These are phyloP conservation scores for Kickxella alabastrina DNA, from an alignment of 192 early-diverging fungal species.

Conservation along the genomic window DNA sequence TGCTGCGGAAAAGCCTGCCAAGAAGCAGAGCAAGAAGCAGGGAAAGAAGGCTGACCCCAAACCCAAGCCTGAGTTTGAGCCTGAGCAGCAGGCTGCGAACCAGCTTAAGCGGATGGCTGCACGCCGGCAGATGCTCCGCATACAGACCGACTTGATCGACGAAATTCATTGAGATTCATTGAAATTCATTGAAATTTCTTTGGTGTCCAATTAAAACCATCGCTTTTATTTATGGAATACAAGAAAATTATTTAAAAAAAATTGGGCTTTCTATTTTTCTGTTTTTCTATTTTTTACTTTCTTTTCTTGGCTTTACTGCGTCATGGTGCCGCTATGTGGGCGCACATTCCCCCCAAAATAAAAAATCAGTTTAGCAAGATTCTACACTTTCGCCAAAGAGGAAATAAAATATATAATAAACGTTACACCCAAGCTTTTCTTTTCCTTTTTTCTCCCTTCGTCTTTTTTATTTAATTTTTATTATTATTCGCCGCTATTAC, in stretches of 20 bases:
- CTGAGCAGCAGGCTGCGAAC: background rate
- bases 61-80: background rate
- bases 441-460: background rate
- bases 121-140: conserved; percentile 29
- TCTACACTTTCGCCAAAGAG: too few relatives aligned
- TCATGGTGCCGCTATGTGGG: too few relatives aligned
- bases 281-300: background rate
- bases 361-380: too few relatives aligned
- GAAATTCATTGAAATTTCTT: too few relatives aligned
- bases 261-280: background rate
- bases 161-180: background rate
- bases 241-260: too few relatives aligned
- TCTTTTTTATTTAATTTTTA: background rate
- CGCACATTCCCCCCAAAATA: too few relatives aligned
- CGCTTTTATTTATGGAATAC: too few relatives aligned
- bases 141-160: conserved; percentile 24
- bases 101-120: background rate
- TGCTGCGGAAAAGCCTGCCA: conserved; percentile 1
- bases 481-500: background rate
- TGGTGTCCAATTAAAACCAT: too few relatives aligned
- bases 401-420: too few relatives aligned
- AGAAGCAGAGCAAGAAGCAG: conserved; percentile 1
- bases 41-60: background rate
- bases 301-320: background rate
- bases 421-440: background rate